A percentile compares a stretch with the other conserved stretches of the same genome.
Conservation (phyloP, 768 basidiomycete species). For the Naganishia friedmannii region DNA sequence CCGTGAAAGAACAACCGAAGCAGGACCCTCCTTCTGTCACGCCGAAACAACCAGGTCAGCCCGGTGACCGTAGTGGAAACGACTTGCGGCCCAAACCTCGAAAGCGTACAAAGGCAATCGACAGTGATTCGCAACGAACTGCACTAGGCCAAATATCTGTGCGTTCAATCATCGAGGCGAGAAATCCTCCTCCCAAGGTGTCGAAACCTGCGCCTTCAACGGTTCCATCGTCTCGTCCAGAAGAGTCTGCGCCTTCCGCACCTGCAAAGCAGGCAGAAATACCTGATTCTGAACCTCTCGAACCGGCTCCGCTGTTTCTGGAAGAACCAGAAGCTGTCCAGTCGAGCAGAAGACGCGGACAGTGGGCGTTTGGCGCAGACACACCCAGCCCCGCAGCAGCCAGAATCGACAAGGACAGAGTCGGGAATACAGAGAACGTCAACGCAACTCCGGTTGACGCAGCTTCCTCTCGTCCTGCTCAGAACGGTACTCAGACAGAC, state of each 20-base stretch:
- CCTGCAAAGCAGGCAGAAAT: background rate
- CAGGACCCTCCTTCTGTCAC: background rate
- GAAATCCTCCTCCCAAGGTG: background rate
- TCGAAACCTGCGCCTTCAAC: background rate
- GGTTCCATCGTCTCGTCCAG: background rate
- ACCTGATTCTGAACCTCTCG: background rate
- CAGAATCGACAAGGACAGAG: background rate
- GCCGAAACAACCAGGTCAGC: background rate
- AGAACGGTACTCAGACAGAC: background rate
- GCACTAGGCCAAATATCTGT: background rate
- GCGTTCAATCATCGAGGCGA: background rate
- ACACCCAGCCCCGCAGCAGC: conserved; percentile 3
- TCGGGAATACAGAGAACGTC: background rate
- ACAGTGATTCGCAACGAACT: background rate
- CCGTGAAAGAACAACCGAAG: background rate
- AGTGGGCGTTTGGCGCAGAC: conserved; percentile 6
- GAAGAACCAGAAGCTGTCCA: conserved; percentile 1
- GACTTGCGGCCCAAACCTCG: conserved; percentile 5
- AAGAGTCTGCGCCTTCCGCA: background rate
- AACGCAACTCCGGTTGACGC: background rate
- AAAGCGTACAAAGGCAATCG: background rate
- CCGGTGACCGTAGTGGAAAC: background rate
- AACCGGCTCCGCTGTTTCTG: background rate
- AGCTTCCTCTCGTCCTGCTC: background rate
- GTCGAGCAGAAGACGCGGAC: background rate